Base-by-base conservation (phyloP, 129 eudicot species). In the Apium graveolens region DNA sequence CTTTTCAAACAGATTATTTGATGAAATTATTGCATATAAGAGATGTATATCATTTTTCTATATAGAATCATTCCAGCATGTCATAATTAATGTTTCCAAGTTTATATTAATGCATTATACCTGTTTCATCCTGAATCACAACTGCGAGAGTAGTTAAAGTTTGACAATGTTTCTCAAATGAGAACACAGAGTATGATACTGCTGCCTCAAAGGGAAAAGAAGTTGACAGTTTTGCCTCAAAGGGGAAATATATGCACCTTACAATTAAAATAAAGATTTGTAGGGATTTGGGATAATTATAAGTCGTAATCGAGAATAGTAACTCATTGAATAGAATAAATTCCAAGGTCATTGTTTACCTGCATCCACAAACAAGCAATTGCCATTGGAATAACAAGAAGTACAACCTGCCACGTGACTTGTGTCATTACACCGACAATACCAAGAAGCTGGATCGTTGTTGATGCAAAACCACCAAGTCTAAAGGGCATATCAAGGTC, bases 351-450 rank as follows among this genome's bases (percentile, higher is more conserved):
- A 65, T 78, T 44, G 34, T n/a, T 86, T 81, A 93, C 98, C 98
- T 93, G 98, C 98, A 94, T 89, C 98, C 98, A 94, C 86, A 91
- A 81, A 81, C 98, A 94, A 76, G 96, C 89, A 77, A 94, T 86
- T 48, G 97, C 97, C 97, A 91, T 94, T 37, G 98, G 98, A 82
- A 94, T 81, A 42, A 91, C 89, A 71, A 94, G 98, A 74, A 94
- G 89, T 87, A 94, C 80, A 75, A 94, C 76, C 86, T 91, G 88
- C 98, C 98, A 94, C 21, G 98, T 91, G 73, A 91, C 97, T 78
- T 81, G 82, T 13, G 89, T 87, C 98, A 94, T 91, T 53, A 94
- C 97, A 75, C 93, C 98, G 13, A 94, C 93, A 73, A 91, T 94
- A 55, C 97, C 98, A 78, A 94, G 70, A 84, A 94, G 93, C 78